phyloP scores from a whole-genome alignment of 73 alveolate species.

The Stentor roeselii region DNA sequence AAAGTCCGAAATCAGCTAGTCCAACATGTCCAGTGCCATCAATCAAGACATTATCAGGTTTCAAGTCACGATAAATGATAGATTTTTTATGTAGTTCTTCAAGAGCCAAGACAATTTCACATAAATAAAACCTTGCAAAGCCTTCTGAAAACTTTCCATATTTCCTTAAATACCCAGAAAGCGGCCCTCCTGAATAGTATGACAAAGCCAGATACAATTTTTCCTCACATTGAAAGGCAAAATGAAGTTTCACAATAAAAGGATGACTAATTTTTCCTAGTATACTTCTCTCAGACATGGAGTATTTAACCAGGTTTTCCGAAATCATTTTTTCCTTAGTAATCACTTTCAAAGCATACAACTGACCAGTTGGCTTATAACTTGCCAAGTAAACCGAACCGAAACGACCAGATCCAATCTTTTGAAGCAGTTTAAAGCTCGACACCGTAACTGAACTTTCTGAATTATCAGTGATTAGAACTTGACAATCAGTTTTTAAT shows the following conservation, averaged over 20 bases:
- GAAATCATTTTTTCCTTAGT: conserved; percentile 66
- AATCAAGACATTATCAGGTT: conserved; percentile 81
- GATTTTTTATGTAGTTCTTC: conserved; percentile 77
- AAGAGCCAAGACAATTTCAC: conserved; percentile 77
- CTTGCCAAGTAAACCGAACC: conserved; percentile 77
- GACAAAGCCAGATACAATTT: conserved; percentile 78
- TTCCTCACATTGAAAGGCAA: conserved; percentile 76
- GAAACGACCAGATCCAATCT: conserved; percentile 82
- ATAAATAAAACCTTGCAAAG: conserved; percentile 68
- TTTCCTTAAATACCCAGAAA: conserved; percentile 56
- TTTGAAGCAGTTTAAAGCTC: conserved; percentile 47
- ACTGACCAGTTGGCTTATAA: conserved; percentile 52
- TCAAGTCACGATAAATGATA: conserved; percentile 82
- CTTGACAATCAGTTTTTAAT: too few relatives aligned
- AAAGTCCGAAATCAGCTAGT: conserved; percentile 85
- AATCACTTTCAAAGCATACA: conserved; percentile 83
- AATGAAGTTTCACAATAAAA: conserved; percentile 53
- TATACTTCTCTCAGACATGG: conserved; percentile 38
- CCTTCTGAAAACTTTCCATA: conserved; percentile 66
- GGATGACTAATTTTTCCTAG: conserved; percentile 48
- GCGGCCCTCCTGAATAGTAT: conserved; percentile 87
- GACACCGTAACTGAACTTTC: too few relatives aligned
- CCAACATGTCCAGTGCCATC: conserved; percentile 72
- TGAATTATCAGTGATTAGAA: too few relatives aligned
- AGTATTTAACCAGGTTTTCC: conserved; percentile 44